Conservation (phyloP, 805 yeast genomes). For the Grigorovia jiainica region DNA sequence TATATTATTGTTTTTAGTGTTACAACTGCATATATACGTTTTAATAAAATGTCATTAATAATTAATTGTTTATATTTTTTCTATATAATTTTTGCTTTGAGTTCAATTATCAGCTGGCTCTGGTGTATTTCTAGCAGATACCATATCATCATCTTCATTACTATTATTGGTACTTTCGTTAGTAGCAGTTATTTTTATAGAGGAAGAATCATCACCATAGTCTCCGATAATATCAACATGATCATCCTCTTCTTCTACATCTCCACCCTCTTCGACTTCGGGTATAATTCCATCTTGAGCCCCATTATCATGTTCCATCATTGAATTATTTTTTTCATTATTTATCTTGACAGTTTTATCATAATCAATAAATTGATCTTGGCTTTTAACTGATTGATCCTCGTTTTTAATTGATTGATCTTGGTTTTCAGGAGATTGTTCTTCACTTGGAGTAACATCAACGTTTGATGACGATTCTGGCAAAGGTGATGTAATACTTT, state of each 20-base stretch:
- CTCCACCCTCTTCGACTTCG: background rate
- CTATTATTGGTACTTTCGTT: background rate
- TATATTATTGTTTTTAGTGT: too few relatives aligned
- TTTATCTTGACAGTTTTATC: too few relatives aligned
- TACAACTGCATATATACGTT: background rate
- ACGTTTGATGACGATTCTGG: background rate
- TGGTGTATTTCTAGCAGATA: background rate
- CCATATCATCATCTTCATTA: background rate
- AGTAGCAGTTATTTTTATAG: background rate
- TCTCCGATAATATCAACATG: constrained; percentile 7
- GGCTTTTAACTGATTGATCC: too few relatives aligned
- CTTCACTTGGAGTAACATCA: background rate
- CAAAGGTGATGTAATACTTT: background rate
- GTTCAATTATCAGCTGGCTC: background rate
- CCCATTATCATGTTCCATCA: background rate
- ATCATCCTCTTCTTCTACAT: constrained; percentile 1
- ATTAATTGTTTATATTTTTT: background rate
- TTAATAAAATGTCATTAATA: background rate
- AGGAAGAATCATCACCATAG: constrained; percentile 3
- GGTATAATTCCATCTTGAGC: too few relatives aligned
- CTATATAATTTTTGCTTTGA: background rate
- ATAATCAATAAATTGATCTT: too few relatives aligned
- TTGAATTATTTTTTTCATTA: background rate
- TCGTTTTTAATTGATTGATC: too few relatives aligned
- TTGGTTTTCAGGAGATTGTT: background rate